Evolutionary conservation across 139 green algal genomes (phyloP), one percentile per base, ranked within the genome.

Genomic region (Micromonas commoda): DNA sequence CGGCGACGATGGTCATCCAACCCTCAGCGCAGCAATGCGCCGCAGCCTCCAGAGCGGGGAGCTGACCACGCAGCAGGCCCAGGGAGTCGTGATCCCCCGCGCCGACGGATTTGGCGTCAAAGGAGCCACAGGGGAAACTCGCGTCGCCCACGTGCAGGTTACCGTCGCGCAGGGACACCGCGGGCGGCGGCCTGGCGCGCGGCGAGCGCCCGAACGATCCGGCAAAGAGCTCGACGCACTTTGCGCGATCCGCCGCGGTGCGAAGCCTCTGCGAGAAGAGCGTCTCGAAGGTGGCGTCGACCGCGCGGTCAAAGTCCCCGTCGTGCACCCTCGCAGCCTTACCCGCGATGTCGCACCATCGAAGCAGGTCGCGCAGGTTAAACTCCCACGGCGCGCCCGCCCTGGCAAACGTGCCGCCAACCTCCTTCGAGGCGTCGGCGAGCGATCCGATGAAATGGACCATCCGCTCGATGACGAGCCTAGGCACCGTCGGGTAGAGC

Each of bases 381-480:
- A 99, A 99, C 81, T 99, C 96, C 92, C 92, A 99, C 9, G 94
- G 95, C 1, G 92, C 91, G 0, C 95, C 94, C 5, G 84, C 78
- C 0, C 78, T 71, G 0, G 84, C 92, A 84, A 96, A 96, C 34
- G 65, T 51, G 77, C 80, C 54, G 80, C 39, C 31, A 73, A 79
- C 31, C 45, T 87, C 66, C 71, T 84, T 85, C 29, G 71, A 70
- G 0, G 78, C 89, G 0, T 81, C 33, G 57, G 94, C 88, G 79
- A 98, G 82, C 0, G 52, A 78, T 16, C 76, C 64, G 45, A 96
- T 85, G 73, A 95, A 90, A 20, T 37, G 66, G 1, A 97, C 90
- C 92, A 98, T 97, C 51, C 82, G 76, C 1, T 53, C 20, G 29
- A 94, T 80, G 34, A 89, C 54, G 2, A 19, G 0, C 0, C 24